Evolutionary conservation across 345 rosid genomes (phyloP), one percentile per base, ranked within the genome.

Genomic region (Eucalyptus marginata): DNA sequence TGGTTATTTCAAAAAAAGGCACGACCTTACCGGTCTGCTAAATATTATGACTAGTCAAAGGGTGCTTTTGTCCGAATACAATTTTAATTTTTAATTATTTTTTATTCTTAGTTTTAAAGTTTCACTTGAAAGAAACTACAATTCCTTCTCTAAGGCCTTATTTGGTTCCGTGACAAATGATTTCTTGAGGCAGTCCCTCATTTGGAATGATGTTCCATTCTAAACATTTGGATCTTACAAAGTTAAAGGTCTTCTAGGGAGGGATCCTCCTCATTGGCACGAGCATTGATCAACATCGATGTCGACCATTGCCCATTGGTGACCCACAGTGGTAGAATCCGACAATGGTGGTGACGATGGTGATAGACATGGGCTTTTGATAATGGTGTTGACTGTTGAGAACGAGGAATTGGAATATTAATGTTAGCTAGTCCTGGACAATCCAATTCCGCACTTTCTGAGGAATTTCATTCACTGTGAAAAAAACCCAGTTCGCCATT

Each of bases 11-110:
- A 0, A 20, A 52, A 18, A 18, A 20, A 0, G 5, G 0, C 0
- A 1, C 1, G 0, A 8, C 1, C 5, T 52, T 1, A 1, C 2
- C 1, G 1, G 10, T 1, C 5, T 52, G 1, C 58, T 52, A 52
- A 52, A 52, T 52, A 8, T 7, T 8, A 5, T 1, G 1, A 52
- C 24, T 0, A 7, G 24, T 8, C 56, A 52, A 52, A 52, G 0
- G 58, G 1, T 5, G 0, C 7, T 52, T 7, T 52, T 52, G 25
- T 52, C 0, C 1, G 10, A 52, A 52, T 52, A 20, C 58, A 52
- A 52, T 18, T 52, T 52, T 52, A 20, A 52, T 52, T 20, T 52
- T 52, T 20, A 52, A 18, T 52, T 52, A 18, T 52, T 18, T 52
- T 52, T 52, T 52, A 52, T 52, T 52, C 58, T 20, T 3, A 52